These are phyloP conservation scores for Actinomortierella ambigua DNA, from an alignment of 371 early-diverging fungal species.

Conservation along the genomic window DNA sequence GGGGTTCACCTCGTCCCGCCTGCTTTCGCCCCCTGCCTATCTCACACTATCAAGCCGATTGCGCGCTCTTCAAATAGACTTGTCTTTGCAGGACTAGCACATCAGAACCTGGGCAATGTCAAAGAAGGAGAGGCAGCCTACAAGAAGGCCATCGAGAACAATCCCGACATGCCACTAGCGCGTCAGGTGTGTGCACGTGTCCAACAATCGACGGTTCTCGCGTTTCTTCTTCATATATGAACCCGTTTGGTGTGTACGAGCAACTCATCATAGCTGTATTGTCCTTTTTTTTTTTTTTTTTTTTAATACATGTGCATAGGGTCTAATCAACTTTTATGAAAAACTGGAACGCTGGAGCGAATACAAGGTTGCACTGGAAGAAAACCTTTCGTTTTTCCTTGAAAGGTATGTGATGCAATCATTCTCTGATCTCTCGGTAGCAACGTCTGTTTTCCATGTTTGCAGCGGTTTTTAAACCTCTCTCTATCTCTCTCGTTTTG, in stretches of 20 bases:
- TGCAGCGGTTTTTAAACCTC: background rate
- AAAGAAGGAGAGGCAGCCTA: conserved; percentile 73
- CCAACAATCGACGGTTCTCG: too few relatives aligned
- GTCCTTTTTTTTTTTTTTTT: background rate
- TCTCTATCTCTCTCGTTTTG: background rate
- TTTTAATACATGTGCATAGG: conserved; percentile 49
- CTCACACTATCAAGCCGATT: background rate
- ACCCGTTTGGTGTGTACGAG: background rate
- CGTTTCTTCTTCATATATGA: background rate
- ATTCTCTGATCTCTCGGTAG: background rate
- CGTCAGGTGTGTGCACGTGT: conserved; percentile 74
- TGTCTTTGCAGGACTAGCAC: conserved; percentile 81
- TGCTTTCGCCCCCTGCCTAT: background rate
- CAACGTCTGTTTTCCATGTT: conserved; percentile 1
- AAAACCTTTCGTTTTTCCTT: conserved; percentile 49
- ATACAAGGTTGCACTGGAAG: conserved; percentile 40
- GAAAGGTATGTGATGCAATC: conserved; percentile 31
- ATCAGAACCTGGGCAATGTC: conserved; percentile 68
- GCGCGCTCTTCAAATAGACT: conserved; percentile 44
- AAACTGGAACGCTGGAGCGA: conserved; percentile 51
- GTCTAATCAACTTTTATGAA: conserved; percentile 64
- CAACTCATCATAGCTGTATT: background rate
- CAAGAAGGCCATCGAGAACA: conserved; percentile 67
- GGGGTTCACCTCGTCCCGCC: background rate
- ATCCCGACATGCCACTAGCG: conserved; percentile 66